Evolutionary conservation across 2,329 filamentous ascomycete species (phyloP), one percentile per base, ranked within the genome.

Genomic region (Trichoderma sp.): DNA sequence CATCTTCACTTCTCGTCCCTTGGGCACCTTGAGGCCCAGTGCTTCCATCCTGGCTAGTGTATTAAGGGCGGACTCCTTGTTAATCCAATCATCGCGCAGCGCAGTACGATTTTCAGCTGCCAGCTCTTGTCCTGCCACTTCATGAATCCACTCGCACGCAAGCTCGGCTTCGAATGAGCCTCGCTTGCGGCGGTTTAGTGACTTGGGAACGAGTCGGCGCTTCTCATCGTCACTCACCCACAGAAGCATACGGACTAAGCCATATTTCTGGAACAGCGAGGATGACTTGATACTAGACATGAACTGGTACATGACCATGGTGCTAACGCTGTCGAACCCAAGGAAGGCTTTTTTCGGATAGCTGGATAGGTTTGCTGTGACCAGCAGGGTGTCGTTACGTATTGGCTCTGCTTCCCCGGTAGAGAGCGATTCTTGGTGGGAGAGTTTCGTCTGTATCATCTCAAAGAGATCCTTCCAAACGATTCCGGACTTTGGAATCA

Each of bases 191-290:
- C 83, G 80, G 39, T 83, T 80, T 3, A 92, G 77, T 2, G 83
- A 82, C 67, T 87, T 87, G 0, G 95, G 92, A 8, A 97, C 72
- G 1, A 93, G 75, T 1, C 79, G 73, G 7, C 80, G 76, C 74
- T 89, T 89, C 70, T 93, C 91, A 0, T 87, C 83, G 57, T 90
- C 84, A 1, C 88, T 85, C 4, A 90, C 77, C 90, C 94, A 95
- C 50, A 95, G 78, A 1, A 98, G 85, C 84, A 95, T 91, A 63
- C 94, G 90, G 3, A 97, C 90, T 20, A 91, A 87, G 3, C 95
- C 95, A 78, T 94, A 95, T 32, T 85, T 84, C 76, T 97, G 92
- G 75, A 97, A 88, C 0, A 91, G 84, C 0, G 84, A 80, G 64
- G 88, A 85, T 3, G 84, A 82, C 73, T 88, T 85, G 69, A 92